phyloP scores from a whole-genome alignment of 345 rosid genomes.

The Boechera retrofracta region DNA sequence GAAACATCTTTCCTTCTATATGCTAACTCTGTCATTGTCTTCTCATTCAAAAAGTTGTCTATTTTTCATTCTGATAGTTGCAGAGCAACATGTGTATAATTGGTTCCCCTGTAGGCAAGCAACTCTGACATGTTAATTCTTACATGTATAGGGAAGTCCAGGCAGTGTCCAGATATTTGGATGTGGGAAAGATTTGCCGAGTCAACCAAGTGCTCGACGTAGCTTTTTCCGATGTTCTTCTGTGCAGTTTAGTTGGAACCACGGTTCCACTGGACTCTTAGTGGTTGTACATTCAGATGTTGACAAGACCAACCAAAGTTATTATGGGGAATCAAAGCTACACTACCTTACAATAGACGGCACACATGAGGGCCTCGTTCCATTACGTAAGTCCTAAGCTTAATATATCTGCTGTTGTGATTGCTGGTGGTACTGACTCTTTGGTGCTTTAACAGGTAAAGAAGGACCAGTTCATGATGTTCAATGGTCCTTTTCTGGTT shows the following conservation, averaged over 20 bases:
- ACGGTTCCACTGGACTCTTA: slow-evolving; percentile 86
- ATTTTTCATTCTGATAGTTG: slow-evolving; percentile 15
- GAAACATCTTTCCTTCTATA: background rate
- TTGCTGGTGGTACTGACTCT: slow-evolving; percentile 44
- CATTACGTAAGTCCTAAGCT: slow-evolving; percentile 71
- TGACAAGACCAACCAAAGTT: slow-evolving; percentile 95
- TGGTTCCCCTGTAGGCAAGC: background rate
- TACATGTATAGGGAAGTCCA: slow-evolving; percentile 74
- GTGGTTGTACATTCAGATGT: slow-evolving; percentile 90
- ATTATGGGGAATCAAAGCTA: slow-evolving; percentile 92
- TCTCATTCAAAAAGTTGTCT: background rate
- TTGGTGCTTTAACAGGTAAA: slow-evolving; percentile 65
- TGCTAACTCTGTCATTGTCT: background rate
- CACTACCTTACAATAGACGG: slow-evolving; percentile 90
- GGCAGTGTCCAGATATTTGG: slow-evolving; percentile 92
- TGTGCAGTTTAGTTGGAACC: slow-evolving; percentile 85
- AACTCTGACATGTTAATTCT: slow-evolving; percentile 30
- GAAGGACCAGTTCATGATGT: slow-evolving; percentile 99
- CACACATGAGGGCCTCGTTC: slow-evolving; percentile 83
- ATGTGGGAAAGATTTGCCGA: slow-evolving; percentile 64
- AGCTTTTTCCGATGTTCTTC: slow-evolving; percentile 90
- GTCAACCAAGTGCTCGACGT: slow-evolving; percentile 77
- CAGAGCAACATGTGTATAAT: background rate
- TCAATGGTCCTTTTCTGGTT: slow-evolving; percentile 92
- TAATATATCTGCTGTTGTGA: slow-evolving; percentile 9